phyloP scores from a whole-genome alignment of 176 grass and related monocot genomes.

The Saccharum spontaneum region DNA sequence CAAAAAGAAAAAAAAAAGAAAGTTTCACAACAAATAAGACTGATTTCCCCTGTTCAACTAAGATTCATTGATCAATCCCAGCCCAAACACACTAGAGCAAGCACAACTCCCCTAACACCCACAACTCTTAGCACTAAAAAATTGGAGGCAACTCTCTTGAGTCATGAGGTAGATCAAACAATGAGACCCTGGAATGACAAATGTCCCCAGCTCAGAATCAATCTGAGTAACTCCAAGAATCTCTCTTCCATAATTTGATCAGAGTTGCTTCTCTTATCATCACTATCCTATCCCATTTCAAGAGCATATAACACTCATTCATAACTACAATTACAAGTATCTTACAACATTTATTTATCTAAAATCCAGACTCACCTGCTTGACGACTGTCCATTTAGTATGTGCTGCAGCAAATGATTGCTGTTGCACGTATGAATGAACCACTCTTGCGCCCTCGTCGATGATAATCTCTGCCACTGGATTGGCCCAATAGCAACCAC shows the following conservation, averaged over 20 bases:
- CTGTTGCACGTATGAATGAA: constrained; percentile 82
- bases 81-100: too few relatives aligned
- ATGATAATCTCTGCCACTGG: constrained; percentile 77
- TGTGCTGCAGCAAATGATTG: constrained; percentile 72
- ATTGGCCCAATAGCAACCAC: constrained; percentile 86
- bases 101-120: background rate
- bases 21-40: constrained; percentile 9
- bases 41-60: background rate
- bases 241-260: background rate
- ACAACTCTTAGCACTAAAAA: background rate
- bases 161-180: background rate
- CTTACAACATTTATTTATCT: background rate
- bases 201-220: background rate
- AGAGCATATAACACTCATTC: background rate
- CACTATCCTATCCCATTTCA: background rate
- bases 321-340: background rate
- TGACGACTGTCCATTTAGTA: constrained; percentile 85
- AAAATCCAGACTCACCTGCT: constrained; percentile 52
- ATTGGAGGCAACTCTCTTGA: background rate
- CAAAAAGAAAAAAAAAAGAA: constrained; percentile 3
- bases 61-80: background rate
- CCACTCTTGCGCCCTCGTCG: constrained; percentile 59
- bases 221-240: background rate
- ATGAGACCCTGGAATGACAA: background rate
- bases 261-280: background rate